Conservation (phyloP, 148 eudicot genomes). For the Vaccinium vitisidaea region DNA sequence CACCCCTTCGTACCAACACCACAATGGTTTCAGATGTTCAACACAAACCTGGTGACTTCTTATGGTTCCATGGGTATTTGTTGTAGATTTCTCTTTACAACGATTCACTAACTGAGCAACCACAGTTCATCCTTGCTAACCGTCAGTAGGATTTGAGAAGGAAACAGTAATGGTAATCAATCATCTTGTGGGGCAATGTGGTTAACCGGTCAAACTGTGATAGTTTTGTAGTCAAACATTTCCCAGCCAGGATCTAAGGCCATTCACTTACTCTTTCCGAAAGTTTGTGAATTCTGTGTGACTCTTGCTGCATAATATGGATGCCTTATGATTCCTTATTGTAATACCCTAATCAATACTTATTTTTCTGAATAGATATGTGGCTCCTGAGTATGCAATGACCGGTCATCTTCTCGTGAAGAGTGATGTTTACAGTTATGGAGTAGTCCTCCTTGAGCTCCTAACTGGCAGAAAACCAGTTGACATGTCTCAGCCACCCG, state of each 20-base stretch:
- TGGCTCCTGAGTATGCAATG: conserved; percentile 99
- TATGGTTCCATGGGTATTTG: background rate
- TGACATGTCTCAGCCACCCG: conserved; percentile 91
- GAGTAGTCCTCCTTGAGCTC: conserved; percentile 96
- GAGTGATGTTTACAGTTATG: conserved; percentile 96
- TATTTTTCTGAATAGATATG: conserved; percentile 53
- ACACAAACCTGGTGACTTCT: background rate
- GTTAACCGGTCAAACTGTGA: background rate
- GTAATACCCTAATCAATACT: background rate
- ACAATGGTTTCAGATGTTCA: background rate
- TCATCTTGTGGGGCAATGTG: background rate
- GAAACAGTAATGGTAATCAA: background rate
- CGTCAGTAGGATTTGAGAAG: background rate
- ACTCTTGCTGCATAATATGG: background rate
- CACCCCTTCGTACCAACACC: background rate
- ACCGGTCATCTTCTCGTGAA: conserved; percentile 97
- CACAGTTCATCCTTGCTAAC: background rate
- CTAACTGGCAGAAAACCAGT: conserved; percentile 89
- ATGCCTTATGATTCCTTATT: background rate
- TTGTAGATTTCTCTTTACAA: background rate
- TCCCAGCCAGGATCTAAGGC: background rate
- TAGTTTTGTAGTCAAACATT: background rate
- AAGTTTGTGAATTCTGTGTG: background rate
- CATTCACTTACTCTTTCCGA: background rate
- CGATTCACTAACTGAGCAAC: background rate